A percentile compares a stretch with the other conserved stretches of the same genome.
phyloP scores from a whole-genome alignment of 768 basidiomycete species.

The Trametes cingulata region DNA sequence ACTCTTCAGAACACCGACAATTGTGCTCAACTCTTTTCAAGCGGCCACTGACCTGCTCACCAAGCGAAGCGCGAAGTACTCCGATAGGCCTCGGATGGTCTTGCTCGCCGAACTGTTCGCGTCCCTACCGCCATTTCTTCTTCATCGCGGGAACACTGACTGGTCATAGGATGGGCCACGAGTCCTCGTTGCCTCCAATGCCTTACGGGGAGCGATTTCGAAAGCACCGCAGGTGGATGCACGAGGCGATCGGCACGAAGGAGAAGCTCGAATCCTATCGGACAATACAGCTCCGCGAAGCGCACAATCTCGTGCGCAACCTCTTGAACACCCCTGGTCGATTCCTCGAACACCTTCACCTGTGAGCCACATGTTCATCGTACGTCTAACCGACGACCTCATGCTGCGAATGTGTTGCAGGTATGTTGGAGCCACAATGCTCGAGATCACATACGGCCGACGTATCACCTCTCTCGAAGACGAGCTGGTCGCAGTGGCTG shows the following conservation, averaged over 20 bases:
- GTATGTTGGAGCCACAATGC: constrained; percentile 28
- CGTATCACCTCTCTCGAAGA: constrained; percentile 28
- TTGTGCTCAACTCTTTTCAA: constrained; percentile 29
- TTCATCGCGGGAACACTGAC: not conserved
- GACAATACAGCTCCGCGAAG: constrained; percentile 14
- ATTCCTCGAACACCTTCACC: constrained; percentile 5
- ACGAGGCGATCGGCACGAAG: constrained; percentile 11
- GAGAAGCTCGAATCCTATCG: constrained; percentile 6
- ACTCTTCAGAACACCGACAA: constrained; percentile 22
- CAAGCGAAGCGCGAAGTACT: constrained; percentile 30
- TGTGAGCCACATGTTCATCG: not conserved
- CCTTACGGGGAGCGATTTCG: constrained; percentile 17
- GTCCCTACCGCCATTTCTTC: not conserved
- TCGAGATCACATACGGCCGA: constrained; percentile 35
- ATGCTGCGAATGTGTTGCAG: constrained; percentile 7
- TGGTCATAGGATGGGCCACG: constrained; percentile 15
- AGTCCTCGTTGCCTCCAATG: not conserved
- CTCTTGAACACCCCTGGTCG: constrained; percentile 9
- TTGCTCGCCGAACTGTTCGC: constrained; percentile 21
- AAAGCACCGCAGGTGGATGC: constrained; percentile 20
- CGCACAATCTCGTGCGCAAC: constrained; percentile 7
- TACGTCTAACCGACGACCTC: constrained; percentile 32
- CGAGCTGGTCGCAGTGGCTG: constrained; percentile 24
- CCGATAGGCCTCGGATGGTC: constrained; percentile 27
- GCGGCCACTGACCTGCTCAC: constrained; percentile 31